phyloP scores from a whole-genome alignment of 2,329 filamentous ascomycete species.

The Venturia aucupariae region DNA sequence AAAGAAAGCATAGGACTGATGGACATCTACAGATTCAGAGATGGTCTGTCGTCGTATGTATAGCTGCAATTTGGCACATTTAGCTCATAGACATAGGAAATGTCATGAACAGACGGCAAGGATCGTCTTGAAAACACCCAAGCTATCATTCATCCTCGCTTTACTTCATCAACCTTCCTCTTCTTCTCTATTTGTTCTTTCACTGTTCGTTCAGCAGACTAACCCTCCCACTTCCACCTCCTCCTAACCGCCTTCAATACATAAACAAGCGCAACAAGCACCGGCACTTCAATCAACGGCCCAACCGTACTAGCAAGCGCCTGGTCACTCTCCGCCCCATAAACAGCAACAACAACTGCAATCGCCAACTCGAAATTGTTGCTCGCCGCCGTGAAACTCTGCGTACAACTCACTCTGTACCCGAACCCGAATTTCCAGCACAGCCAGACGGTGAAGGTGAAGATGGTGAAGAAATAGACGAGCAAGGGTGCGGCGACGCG shows the following conservation, averaged over 20 bases:
- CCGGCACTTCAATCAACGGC: slow-evolving; percentile 78
- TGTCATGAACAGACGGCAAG: neutral
- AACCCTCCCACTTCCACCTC: slow-evolving; percentile 44
- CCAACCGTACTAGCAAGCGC: slow-evolving; percentile 77
- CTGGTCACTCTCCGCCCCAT: slow-evolving; percentile 67
- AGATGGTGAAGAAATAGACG: slow-evolving; percentile 71
- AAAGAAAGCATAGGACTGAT: neutral
- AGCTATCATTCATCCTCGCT: neutral
- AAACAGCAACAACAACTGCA: slow-evolving; percentile 75
- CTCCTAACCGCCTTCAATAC: slow-evolving; percentile 51
- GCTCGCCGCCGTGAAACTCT: slow-evolving; percentile 82
- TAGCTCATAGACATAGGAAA: neutral
- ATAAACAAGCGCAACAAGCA: slow-evolving; percentile 70
- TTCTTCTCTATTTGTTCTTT: neutral
- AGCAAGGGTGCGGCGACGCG: slow-evolving; percentile 72
- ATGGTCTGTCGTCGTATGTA: neutral
- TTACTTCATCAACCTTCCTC: neutral
- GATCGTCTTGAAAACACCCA: neutral
- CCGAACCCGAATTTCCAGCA: slow-evolving; percentile 60
- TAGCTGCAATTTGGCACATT: neutral
- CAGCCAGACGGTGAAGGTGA: slow-evolving; percentile 57
- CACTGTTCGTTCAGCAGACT: neutral
- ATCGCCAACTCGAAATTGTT: slow-evolving; percentile 94
- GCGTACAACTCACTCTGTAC: slow-evolving; percentile 61
- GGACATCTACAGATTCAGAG: neutral